phyloP scores from a whole-genome alignment of 2,329 filamentous ascomycete genomes.

The Coniochaeta sp. region DNA sequence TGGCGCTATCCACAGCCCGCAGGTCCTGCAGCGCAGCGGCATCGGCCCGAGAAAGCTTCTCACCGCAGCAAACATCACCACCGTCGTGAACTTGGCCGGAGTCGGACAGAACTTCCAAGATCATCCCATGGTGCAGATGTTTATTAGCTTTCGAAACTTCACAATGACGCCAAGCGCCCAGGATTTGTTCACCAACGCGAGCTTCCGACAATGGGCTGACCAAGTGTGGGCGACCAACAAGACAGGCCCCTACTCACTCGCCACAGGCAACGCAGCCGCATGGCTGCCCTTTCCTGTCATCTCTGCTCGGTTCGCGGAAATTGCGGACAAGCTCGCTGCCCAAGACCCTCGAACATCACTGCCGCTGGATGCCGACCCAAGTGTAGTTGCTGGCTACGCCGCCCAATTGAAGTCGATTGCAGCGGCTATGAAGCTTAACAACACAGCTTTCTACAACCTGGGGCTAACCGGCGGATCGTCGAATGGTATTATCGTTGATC shows the following conservation, averaged over 20 bases:
- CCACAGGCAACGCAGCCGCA: slow-evolving; percentile 19
- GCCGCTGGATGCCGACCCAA: slow-evolving; percentile 21
- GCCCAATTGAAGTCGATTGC: slow-evolving; percentile 29
- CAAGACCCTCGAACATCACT: slow-evolving; percentile 27
- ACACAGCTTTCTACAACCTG: slow-evolving; percentile 25
- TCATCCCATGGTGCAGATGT: slow-evolving; percentile 23
- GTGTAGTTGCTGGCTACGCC: slow-evolving; percentile 28
- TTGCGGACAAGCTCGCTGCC: slow-evolving; percentile 17
- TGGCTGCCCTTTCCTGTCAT: slow-evolving; percentile 26
- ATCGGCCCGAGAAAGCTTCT: slow-evolving; percentile 42
- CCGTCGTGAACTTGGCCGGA: slow-evolving; percentile 32
- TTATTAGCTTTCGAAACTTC: slow-evolving; percentile 35
- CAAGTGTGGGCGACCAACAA: slow-evolving; percentile 19
- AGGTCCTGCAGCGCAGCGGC: slow-evolving; percentile 54
- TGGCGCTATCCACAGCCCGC: slow-evolving; percentile 49
- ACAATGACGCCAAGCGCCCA: slow-evolving; percentile 31
- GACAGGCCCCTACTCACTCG: slow-evolving; percentile 24
- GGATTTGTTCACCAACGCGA: slow-evolving; percentile 25
- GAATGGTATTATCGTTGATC: slow-evolving; percentile 15
- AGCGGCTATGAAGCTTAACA: slow-evolving; percentile 21
- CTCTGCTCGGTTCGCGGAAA: slow-evolving; percentile 15
- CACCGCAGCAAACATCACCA: slow-evolving; percentile 28
- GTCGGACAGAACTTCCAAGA: slow-evolving; percentile 45
- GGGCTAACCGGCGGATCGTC: slow-evolving; percentile 13
- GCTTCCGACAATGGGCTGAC: slow-evolving; percentile 22